Percentiles rank a stretch among this genome's conserved stretches.
Conservation (phyloP, 306 rosid species). For the Quercus dentata region DNA sequence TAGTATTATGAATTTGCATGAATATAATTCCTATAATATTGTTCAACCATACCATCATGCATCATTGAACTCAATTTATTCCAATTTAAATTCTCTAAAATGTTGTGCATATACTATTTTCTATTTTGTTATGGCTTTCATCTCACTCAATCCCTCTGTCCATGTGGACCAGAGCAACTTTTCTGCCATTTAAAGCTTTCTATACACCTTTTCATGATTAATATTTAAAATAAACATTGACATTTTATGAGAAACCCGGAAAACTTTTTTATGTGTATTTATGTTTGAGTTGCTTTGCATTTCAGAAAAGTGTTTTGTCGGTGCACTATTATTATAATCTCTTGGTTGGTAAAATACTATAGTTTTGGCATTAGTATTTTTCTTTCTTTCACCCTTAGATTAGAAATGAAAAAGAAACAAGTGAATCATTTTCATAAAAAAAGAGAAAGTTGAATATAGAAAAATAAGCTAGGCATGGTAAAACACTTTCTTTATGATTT, state of each 20-base stretch:
- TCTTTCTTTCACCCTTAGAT: too few relatives aligned
- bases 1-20: too few relatives aligned
- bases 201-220: neutral
- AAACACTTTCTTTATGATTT: too few relatives aligned
- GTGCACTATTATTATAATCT: neutral
- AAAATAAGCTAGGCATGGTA: too few relatives aligned
- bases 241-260: neutral
- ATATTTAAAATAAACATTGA: neutral
- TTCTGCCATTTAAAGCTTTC: constrained; percentile 16
- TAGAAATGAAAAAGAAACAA: too few relatives aligned
- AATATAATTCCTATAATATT: too few relatives aligned
- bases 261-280: neutral
- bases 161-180: constrained; percentile 10
- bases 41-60: too few relatives aligned
- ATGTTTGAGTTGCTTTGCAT: neutral
- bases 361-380: neutral
- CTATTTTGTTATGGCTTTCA: neutral
- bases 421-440: too few relatives aligned
- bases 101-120: too few relatives aligned
- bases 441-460: too few relatives aligned
- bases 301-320: neutral
- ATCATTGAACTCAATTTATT: neutral
- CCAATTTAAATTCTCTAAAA: neutral
- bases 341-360: neutral
- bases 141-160: constrained; percentile 20